Percentiles rank a stretch among this genome's conserved stretches.
phyloP scores from a whole-genome alignment of 2,329 filamentous ascomycete genomes.

The Elsinoe australis region DNA sequence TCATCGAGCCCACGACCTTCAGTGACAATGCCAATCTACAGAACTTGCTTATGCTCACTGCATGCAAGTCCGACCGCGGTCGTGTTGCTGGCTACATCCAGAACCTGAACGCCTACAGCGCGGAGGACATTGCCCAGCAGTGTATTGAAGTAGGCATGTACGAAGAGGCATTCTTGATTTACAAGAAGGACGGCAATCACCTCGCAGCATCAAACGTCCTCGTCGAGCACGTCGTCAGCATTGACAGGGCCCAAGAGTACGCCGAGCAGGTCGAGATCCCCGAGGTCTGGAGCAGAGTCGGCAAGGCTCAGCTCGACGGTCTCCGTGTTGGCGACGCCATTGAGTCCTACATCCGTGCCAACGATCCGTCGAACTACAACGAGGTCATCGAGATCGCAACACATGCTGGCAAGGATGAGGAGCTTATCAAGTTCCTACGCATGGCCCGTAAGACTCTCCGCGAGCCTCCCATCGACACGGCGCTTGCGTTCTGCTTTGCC shows the following conservation, averaged over 20 bases:
- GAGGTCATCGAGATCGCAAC: slow-evolving; percentile 96
- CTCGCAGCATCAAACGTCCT: slow-evolving; percentile 80
- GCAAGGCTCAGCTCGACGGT: slow-evolving; percentile 94
- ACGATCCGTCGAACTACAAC: slow-evolving; percentile 83
- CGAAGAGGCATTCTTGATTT: slow-evolving; percentile 96
- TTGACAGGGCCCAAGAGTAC: slow-evolving; percentile 91
- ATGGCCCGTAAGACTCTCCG: slow-evolving; percentile 97
- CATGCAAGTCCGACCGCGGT: slow-evolving; percentile 90
- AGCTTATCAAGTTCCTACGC: slow-evolving; percentile 88
- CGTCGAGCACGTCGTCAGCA: slow-evolving; percentile 93
- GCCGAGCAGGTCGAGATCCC: slow-evolving; percentile 89
- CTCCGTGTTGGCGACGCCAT: slow-evolving; percentile 87
- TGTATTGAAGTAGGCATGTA: slow-evolving; percentile 92
- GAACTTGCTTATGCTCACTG: slow-evolving; percentile 92
- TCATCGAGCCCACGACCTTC: slow-evolving; percentile 97
- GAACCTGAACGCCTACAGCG: slow-evolving; percentile 77
- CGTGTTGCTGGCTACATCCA: slow-evolving; percentile 96
- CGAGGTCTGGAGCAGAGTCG: slow-evolving; percentile 97
- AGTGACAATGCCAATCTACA: slow-evolving; percentile 95
- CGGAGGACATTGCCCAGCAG: slow-evolving; percentile 84
- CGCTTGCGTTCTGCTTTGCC: slow-evolving; percentile 86
- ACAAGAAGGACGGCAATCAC: slow-evolving; percentile 94
- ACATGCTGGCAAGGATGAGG: slow-evolving; percentile 93
- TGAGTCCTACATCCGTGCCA: slow-evolving; percentile 93
- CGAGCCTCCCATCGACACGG: slow-evolving; percentile 88